A percentile compares a stretch with the other conserved stretches of the same genome.
Conservation (phyloP, 768 basidiomycete species). For the Collybia sordida region DNA sequence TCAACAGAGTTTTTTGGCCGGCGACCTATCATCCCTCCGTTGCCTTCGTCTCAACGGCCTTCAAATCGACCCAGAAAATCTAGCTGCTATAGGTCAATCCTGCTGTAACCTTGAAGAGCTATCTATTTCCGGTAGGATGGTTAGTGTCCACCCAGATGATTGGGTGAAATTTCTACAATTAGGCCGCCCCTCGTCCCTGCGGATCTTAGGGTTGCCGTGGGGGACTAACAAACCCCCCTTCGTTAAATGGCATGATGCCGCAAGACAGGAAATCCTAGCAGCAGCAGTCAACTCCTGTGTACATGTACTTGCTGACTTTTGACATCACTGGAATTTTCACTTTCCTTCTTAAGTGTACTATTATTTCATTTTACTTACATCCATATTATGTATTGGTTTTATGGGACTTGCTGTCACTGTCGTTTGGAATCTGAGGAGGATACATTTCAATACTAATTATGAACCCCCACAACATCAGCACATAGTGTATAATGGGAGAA, state of each 20-base stretch:
- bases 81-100: constrained; percentile 29
- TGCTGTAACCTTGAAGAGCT: constrained; percentile 42
- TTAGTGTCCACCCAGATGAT: constrained; percentile 34
- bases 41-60: constrained; percentile 42
- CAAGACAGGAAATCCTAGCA: constrained; percentile 15
- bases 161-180: constrained; percentile 42
- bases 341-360: too few relatives aligned
- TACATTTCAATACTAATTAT: too few relatives aligned
- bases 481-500: too few relatives aligned
- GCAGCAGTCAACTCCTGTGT: constrained; percentile 17
- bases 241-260: constrained; percentile 29
- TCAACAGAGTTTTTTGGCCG: constrained; percentile 29
- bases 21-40: constrained; percentile 30
- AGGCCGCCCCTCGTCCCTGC: constrained; percentile 32
- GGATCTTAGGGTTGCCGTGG: constrained; percentile 33
- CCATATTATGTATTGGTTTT: too few relatives aligned
- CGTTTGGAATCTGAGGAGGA: too few relatives aligned
- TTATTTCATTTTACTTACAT: too few relatives aligned
- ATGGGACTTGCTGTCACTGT: too few relatives aligned
- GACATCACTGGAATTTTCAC: too few relatives aligned
- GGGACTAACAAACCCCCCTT: constrained; percentile 42
- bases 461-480: too few relatives aligned
- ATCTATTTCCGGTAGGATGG: constrained; percentile 36
- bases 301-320: constrained; percentile 5
- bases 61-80: constrained; percentile 33